Evolutionary conservation across 345 rosid genomes (phyloP).

Genomic region (Aethionema arabicum): DNA sequence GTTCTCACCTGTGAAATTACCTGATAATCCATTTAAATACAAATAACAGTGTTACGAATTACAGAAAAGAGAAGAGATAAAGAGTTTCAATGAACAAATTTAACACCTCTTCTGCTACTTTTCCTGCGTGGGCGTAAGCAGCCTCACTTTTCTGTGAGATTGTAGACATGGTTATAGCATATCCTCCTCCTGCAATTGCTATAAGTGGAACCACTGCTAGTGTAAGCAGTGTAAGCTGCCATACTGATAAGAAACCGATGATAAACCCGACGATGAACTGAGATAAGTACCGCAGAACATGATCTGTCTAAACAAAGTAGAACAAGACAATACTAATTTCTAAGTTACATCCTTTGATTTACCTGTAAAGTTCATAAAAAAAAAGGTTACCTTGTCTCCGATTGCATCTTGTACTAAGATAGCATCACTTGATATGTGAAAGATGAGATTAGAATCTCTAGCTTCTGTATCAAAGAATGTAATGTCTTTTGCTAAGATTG

Average conservation of each 20-base stretch:
- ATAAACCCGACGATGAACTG: conserved; percentile 67
- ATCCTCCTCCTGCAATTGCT: conserved; percentile 73
- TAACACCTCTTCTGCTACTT: conserved; percentile 67
- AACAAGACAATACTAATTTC: conserved; percentile 7
- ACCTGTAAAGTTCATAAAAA: not conserved
- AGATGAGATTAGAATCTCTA: conserved; percentile 60
- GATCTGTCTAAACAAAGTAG: conserved; percentile 59
- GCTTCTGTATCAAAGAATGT: conserved; percentile 73
- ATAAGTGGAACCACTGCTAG: conserved; percentile 84
- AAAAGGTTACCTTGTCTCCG: conserved; percentile 69
- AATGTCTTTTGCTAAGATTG: conserved; percentile 58
- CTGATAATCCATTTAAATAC: conserved; percentile 44
- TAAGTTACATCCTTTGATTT: not conserved
- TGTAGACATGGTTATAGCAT: conserved; percentile 65
- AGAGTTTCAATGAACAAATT: conserved; percentile 22
- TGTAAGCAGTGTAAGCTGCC: conserved; percentile 83
- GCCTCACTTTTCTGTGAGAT: conserved; percentile 77
- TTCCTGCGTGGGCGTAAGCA: conserved; percentile 83
- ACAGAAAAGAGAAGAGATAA: not conserved
- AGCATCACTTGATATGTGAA: conserved; percentile 80
- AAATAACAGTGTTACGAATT: not conserved
- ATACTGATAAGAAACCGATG: conserved; percentile 64
- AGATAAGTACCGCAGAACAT: conserved; percentile 64
- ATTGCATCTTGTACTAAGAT: conserved; percentile 86
- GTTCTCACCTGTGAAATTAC: conserved; percentile 76